Percentiles rank a stretch among this genome's conserved stretches.
phyloP scores from a whole-genome alignment of 2,329 filamentous ascomycete genomes.

The Dactylellina haptotyla region DNA sequence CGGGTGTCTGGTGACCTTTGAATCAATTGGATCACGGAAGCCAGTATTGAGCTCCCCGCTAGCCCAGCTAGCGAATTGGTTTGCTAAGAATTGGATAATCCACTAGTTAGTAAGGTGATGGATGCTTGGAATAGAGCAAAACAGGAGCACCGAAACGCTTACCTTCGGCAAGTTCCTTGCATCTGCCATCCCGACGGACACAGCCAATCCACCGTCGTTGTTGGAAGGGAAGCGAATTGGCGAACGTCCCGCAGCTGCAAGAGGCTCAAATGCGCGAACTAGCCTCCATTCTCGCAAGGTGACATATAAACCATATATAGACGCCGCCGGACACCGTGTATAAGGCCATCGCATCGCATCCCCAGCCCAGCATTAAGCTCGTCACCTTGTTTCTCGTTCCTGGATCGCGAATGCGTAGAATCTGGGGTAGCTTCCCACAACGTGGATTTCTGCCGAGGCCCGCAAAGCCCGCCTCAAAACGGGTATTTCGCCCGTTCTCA shows the following conservation, averaged over 20 bases:
- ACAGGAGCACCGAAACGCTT: conserved; percentile 30
- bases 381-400: conserved; percentile 8
- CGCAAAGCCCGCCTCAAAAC: conserved; percentile 22
- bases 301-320: conserved; percentile 9
- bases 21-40: neutral
- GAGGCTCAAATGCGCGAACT: neutral
- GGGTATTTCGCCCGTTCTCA: conserved; percentile 37
- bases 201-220: neutral
- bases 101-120: conserved; percentile 15
- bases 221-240: neutral
- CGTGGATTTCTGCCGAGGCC: conserved; percentile 46
- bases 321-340: neutral
- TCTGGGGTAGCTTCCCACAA: conserved; percentile 39
- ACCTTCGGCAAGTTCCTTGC: conserved; percentile 43
- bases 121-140: conserved; percentile 8
- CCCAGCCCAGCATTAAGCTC: neutral
- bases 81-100: conserved; percentile 51
- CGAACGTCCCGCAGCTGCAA: neutral
- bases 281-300: conserved; percentile 2
- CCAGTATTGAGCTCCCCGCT: conserved; percentile 18
- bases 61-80: conserved; percentile 22
- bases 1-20: conserved; percentile 25
- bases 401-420: conserved; percentile 16
- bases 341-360: neutral
- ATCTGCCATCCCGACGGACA: neutral